A percentile compares a stretch with the other conserved stretches of the same genome.
phyloP scores from a whole-genome alignment of 495 filamentous ascomycete genomes.

The Aspergillus panamensis region DNA sequence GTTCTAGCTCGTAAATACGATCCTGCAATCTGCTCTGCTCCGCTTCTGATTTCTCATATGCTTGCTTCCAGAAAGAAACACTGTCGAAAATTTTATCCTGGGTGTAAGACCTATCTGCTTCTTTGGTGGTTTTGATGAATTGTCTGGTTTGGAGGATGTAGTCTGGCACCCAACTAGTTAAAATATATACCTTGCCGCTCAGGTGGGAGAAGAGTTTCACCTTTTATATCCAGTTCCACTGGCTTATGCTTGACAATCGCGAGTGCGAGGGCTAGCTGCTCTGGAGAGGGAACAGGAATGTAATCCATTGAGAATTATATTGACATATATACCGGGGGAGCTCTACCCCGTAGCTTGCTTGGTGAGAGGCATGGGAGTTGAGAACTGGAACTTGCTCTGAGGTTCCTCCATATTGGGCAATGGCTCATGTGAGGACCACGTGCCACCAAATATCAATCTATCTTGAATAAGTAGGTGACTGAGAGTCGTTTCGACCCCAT shows the following conservation, averaged over 20 bases:
- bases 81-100: slow-evolving; percentile 45
- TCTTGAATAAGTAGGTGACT: neutral
- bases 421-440: neutral
- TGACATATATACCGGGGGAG: neutral
- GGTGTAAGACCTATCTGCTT: slow-evolving; percentile 10
- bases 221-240: slow-evolving; percentile 31
- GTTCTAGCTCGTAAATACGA: slow-evolving; percentile 41
- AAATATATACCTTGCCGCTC: neutral
- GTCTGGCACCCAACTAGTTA: slow-evolving; percentile 25
- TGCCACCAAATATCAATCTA: neutral
- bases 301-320: slow-evolving; percentile 10
- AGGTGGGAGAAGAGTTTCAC: slow-evolving; percentile 20
- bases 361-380: neutral
- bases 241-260: slow-evolving; percentile 47
- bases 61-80: slow-evolving; percentile 48
- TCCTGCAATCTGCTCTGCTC: slow-evolving; percentile 45
- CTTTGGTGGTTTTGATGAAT: slow-evolving; percentile 29
- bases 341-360: neutral
- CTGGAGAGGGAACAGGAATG: slow-evolving; percentile 24
- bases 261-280: slow-evolving; percentile 45
- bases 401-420: neutral
- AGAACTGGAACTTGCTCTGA: too few relatives aligned
- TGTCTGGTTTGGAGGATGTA: slow-evolving; percentile 38
- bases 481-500: neutral
- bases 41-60: slow-evolving; percentile 43